Conservation (phyloP, 2,329 filamentous ascomycete genomes). For the Davidsoniella virescens region DNA sequence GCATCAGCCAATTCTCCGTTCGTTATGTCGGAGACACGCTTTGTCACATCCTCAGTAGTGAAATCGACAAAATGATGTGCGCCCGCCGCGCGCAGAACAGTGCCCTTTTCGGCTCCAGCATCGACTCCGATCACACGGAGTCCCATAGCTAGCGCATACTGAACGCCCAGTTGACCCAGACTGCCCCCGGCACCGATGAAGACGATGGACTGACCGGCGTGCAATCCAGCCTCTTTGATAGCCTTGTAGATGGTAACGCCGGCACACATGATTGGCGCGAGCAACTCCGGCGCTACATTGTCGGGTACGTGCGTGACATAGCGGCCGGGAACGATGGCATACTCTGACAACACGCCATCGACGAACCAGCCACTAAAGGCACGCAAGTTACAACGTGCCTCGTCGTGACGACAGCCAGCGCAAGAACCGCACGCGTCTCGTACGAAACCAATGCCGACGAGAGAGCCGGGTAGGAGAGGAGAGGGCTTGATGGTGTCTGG, state of each 20-base stretch:
- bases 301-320: slow-evolving; percentile 52
- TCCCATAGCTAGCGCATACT: slow-evolving; percentile 72
- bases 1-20: not conserved
- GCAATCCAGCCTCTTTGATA: slow-evolving; percentile 48
- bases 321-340: slow-evolving; percentile 52
- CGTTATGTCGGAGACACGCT: not conserved
- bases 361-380: slow-evolving; percentile 43
- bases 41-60: not conserved
- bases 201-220: slow-evolving; percentile 52
- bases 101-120: slow-evolving; percentile 54
- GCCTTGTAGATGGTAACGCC: slow-evolving; percentile 41
- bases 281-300: slow-evolving; percentile 42
- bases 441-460: not conserved
- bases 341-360: slow-evolving; percentile 59
- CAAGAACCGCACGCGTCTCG: not conserved
- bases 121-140: slow-evolving; percentile 58
- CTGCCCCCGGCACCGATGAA: slow-evolving; percentile 64
- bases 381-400: not conserved
- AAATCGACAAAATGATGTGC: not conserved
- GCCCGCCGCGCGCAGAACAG: not conserved
- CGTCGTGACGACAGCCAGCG: not conserved
- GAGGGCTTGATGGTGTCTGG: not conserved
- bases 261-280: slow-evolving; percentile 53
- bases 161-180: slow-evolving; percentile 50
- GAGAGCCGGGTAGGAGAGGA: not conserved